Evolutionary conservation across 768 basidiomycete species (phyloP).

Genomic region (Calocybe indica): DNA sequence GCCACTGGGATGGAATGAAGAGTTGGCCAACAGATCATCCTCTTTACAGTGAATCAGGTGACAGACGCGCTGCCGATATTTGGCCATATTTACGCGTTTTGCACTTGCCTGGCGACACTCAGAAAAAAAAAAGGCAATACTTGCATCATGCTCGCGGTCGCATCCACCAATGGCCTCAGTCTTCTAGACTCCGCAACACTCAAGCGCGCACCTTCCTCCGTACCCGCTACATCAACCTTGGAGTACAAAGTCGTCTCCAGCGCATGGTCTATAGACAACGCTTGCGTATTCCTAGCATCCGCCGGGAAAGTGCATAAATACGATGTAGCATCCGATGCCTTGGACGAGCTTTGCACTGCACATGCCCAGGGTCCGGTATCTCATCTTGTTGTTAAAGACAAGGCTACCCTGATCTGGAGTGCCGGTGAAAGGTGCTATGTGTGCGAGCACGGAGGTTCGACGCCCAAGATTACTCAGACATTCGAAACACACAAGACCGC

Average conservation of each 20-base stretch:
- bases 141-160: conserved; percentile 46
- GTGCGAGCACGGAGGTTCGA: conserved; percentile 36
- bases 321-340: conserved; percentile 35
- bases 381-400: conserved; percentile 27
- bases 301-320: conserved; percentile 45
- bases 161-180: conserved; percentile 41
- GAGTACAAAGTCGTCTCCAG: conserved; percentile 29
- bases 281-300: conserved; percentile 48
- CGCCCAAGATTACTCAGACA: conserved; percentile 36
- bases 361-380: conserved; percentile 22
- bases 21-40: no score
- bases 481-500: conserved; percentile 45
- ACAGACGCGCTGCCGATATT: conserved; percentile 7
- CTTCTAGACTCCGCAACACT: conserved; percentile 41
- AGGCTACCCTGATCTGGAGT: conserved; percentile 41
- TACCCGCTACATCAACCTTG: conserved; percentile 33
- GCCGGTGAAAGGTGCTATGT: conserved; percentile 39
- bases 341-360: conserved; percentile 37
- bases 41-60: conserved; percentile 7
- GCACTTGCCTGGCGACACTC: background rate
- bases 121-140: background rate
- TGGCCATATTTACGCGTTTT: conserved; percentile 12
- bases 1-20: no score
- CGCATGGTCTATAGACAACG: conserved; percentile 55
- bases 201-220: conserved; percentile 35